These are phyloP conservation scores for Pseudonitzschia multiseries DNA, from an alignment of 108 stramenopile species.

Conservation along the genomic window DNA sequence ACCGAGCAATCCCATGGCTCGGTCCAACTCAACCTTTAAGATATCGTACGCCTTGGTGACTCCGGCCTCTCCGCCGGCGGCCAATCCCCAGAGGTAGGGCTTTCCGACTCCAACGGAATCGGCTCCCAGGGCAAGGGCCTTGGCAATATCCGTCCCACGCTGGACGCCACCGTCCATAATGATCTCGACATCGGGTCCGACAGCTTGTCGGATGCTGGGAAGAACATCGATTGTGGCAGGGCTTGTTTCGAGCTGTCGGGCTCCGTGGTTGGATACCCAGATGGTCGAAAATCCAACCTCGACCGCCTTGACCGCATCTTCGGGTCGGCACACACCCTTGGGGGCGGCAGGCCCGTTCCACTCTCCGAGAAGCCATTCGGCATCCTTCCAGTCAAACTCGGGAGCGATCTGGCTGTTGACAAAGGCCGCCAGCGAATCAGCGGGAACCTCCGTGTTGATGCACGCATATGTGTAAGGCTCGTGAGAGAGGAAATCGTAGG, in stretches of 20 bases:
- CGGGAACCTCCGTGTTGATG: conserved; percentile 88
- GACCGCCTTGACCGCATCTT: conserved; percentile 90
- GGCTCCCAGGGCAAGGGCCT: conserved; percentile 94
- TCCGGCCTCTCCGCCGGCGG: conserved; percentile 86
- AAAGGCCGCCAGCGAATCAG: conserved; percentile 92
- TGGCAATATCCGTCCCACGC: conserved; percentile 96
- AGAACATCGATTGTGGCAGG: conserved; percentile 95
- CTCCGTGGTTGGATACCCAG: conserved; percentile 98
- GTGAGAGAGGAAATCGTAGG: conserved; percentile 86
- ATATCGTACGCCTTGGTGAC: conserved; percentile 89
- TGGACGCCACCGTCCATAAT: conserved; percentile 98
- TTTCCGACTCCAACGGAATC: conserved; percentile 96
- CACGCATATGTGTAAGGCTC: conserved; percentile 90
- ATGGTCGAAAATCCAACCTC: conserved; percentile 94
- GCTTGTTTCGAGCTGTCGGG: conserved; percentile 94
- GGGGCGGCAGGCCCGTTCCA: conserved; percentile 91
- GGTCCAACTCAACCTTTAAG: conserved; percentile 81
- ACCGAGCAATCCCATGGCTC: conserved; percentile 90
- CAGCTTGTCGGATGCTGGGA: conserved; percentile 91
- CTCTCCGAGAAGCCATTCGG: conserved; percentile 94
- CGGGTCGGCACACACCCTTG: conserved; percentile 95
- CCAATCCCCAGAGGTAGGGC: conserved; percentile 95
- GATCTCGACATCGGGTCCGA: conserved; percentile 91
- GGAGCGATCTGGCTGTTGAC: conserved; percentile 93
- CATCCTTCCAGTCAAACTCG: conserved; percentile 94